Base-by-base conservation (phyloP, 257 asterid species). In the Penstemon barbatus region DNA sequence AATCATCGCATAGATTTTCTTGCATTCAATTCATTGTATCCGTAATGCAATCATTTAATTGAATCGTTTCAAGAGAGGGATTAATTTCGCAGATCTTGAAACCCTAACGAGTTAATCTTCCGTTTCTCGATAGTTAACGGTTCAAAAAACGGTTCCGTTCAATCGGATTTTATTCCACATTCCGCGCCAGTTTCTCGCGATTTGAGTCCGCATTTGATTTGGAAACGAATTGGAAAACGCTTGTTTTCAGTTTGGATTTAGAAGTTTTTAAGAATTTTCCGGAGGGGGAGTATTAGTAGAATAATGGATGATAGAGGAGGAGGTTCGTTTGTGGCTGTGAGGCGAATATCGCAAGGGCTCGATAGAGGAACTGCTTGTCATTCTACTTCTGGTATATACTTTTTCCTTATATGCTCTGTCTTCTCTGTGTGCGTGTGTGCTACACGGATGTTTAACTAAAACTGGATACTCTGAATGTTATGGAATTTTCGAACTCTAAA, bases 301-400 rank as follows among this genome's bases (percentile, higher is more conserved):
- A 25, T 71, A 46, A 86, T 93, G 97, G 96, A 88, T 69, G 96
- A 90, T 53, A 85, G 96, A 79, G 96, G 87, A 54, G 78, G 79
- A 7, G 86, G 85, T 70, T 88, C 98, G 53, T 93, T 93, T 52
- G 97, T 93, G 52, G 99, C 97, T 5, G 96, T 90, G 59, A 75
- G 96, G 82, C 92, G 97, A 69, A 93, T 93, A 69, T 90, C 98
- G 25, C 99, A 85, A 61, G 93, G 98, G 38, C 88, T 92, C 65
- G 94, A 92, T 73, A 86, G 93, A 59, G 95, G 91, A 68, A 84
- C 66, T 77, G 79, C 94, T 69, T 93, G 95, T 70, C 94, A 93
- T 57, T 25, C 33, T 25, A 75, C 87, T 78, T 86, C 96, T 65
- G 97, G 99, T 93, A 84, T 68, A 57, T 44, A 71, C 63, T 51